These are phyloP conservation scores for Wickerhamomyces mucosus DNA, from an alignment of 805 yeast species.

Conservation along the genomic window DNA sequence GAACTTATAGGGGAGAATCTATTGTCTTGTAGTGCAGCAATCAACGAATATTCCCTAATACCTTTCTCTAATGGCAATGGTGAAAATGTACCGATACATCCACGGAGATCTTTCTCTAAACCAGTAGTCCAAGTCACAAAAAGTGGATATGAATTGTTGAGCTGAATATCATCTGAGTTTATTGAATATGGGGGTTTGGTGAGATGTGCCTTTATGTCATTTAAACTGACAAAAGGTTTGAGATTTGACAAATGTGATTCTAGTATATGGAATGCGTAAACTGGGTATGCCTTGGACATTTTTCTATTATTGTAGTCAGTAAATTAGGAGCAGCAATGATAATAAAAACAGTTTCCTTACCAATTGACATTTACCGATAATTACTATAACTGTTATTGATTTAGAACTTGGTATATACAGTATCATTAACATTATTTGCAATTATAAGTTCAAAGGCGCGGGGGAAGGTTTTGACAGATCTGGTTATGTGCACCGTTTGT, in stretches of 20 bases:
- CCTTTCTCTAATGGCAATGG: slow-evolving; percentile 8
- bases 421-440: too few relatives aligned
- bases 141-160: slow-evolving; percentile 38
- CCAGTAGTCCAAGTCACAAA: slow-evolving; percentile 81
- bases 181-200: slow-evolving; percentile 9
- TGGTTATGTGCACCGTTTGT: too few relatives aligned
- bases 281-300: slow-evolving; percentile 12
- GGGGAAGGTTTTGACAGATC: too few relatives aligned
- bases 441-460: too few relatives aligned
- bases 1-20: slow-evolving; percentile 59
- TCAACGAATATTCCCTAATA: slow-evolving; percentile 3
- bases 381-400: too few relatives aligned
- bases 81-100: slow-evolving; percentile 87
- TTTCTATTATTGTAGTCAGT: too few relatives aligned
- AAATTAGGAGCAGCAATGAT: too few relatives aligned
- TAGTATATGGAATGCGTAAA: slow-evolving; percentile 24
- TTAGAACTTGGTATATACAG: too few relatives aligned
- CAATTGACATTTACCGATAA: too few relatives aligned
- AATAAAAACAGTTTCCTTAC: neutral
- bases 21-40: slow-evolving; percentile 63
- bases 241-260: slow-evolving; percentile 6
- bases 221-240: neutral
- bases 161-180: slow-evolving; percentile 1
- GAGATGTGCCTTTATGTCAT: neutral
- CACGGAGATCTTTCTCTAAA: slow-evolving; percentile 44